Evolutionary conservation across 768 basidiomycete genomes (phyloP).

Genomic region (Tricholoma terreum): DNA sequence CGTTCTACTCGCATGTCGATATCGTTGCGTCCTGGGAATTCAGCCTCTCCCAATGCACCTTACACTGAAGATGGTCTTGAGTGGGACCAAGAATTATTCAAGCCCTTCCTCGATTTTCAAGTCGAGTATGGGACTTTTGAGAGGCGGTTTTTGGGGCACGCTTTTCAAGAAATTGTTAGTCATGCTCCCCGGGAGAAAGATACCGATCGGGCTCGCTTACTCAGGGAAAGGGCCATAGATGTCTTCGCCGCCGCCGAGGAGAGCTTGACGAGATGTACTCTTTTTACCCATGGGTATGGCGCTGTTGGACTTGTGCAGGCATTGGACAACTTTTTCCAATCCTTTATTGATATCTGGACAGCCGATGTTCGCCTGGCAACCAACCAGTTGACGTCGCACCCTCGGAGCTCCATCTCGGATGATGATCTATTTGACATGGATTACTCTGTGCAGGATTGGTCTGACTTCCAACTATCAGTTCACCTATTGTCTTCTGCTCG

Average conservation of each 20-base stretch:
- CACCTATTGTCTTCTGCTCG: slow-evolving; percentile 83
- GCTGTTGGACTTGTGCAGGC: slow-evolving; percentile 68
- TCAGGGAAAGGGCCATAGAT: slow-evolving; percentile 74
- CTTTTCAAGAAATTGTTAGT: slow-evolving; percentile 47
- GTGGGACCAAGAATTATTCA: slow-evolving; percentile 93
- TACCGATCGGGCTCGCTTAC: slow-evolving; percentile 54
- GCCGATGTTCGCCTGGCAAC: slow-evolving; percentile 44
- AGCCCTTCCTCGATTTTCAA: slow-evolving; percentile 92
- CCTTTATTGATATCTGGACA: slow-evolving; percentile 68
- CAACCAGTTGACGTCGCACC: slow-evolving; percentile 25
- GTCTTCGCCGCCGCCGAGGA: slow-evolving; percentile 79
- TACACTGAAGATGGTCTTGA: slow-evolving; percentile 41
- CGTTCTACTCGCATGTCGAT: slow-evolving; percentile 66
- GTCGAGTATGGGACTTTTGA: slow-evolving; percentile 81
- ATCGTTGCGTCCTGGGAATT: slow-evolving; percentile 48
- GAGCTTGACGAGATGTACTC: slow-evolving; percentile 66
- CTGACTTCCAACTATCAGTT: slow-evolving; percentile 75
- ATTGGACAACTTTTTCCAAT: slow-evolving; percentile 65
- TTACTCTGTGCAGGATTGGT: slow-evolving; percentile 89
- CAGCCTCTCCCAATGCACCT: slow-evolving; percentile 21
- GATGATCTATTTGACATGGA: slow-evolving; percentile 78
- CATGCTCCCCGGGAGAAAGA: slow-evolving; percentile 39
- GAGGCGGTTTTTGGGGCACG: slow-evolving; percentile 59
- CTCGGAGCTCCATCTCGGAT: slow-evolving; percentile 32
- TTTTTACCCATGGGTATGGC: slow-evolving; percentile 91